A percentile compares a stretch with the other conserved stretches of the same genome.
These are phyloP conservation scores for Yarrowia galli DNA, from an alignment of 1,139 yeast species.

Conservation along the genomic window DNA sequence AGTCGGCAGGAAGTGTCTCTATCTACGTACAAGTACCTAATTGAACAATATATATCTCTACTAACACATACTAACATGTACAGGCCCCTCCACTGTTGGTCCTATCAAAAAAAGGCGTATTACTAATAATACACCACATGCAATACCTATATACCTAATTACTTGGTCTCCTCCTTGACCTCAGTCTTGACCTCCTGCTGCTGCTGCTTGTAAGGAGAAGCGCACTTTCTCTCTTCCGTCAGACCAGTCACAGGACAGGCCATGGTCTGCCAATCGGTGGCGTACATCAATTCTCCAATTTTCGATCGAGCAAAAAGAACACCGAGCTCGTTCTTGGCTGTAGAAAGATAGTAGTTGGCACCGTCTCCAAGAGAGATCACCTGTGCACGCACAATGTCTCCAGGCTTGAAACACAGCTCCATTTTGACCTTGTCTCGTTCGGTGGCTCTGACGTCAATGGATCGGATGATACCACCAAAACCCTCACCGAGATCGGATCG, in stretches of 20 bases:
- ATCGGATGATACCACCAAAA: slow-evolving; percentile 84
- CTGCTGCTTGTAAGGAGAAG: slow-evolving; percentile 75
- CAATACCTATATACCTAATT: slow-evolving; percentile 15
- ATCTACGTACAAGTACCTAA: background rate
- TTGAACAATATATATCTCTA: too few relatives aligned
- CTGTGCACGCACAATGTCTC: slow-evolving; percentile 85
- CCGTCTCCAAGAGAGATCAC: slow-evolving; percentile 91
- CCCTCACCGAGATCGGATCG: slow-evolving; percentile 84
- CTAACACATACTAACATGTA: too few relatives aligned
- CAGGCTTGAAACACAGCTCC: slow-evolving; percentile 82
- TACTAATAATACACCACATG: slow-evolving; percentile 8
- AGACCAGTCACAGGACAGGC: slow-evolving; percentile 75
- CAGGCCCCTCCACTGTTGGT: too few relatives aligned
- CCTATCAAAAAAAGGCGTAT: background rate
- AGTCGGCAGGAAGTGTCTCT: too few relatives aligned
- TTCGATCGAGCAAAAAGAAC: slow-evolving; percentile 81
- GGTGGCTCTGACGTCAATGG: slow-evolving; percentile 89
- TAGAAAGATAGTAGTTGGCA: slow-evolving; percentile 82
- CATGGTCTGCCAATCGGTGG: slow-evolving; percentile 97
- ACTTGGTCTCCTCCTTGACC: slow-evolving; percentile 3
- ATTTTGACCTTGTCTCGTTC: slow-evolving; percentile 88
- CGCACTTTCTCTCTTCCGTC: slow-evolving; percentile 85
- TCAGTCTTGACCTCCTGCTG: slow-evolving; percentile 3
- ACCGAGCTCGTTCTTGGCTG: slow-evolving; percentile 91
- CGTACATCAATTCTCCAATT: slow-evolving; percentile 82